Percentiles rank a stretch among this genome's conserved stretches.
These are phyloP conservation scores for Chaetoscypha palmicola DNA, from an alignment of 2,329 filamentous ascomycete species.

Conservation along the genomic window DNA sequence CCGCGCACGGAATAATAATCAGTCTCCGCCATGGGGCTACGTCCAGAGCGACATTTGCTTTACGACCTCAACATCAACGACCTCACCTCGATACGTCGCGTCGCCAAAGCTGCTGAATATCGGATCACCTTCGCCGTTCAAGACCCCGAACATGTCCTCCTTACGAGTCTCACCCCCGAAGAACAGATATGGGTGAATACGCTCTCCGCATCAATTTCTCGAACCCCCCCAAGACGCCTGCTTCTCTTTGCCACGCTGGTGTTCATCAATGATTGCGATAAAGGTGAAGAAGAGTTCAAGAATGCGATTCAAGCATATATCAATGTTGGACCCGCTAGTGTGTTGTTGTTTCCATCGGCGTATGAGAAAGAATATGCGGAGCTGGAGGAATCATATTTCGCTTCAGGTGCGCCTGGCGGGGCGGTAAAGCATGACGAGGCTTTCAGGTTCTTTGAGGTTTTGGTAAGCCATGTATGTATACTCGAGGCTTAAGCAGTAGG, in stretches of 20 bases:
- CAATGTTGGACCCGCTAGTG: not conserved
- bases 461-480: not conserved
- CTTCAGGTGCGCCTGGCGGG: no score
- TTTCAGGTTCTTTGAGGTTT: not conserved
- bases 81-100: not conserved
- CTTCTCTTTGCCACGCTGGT: not conserved
- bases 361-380: not conserved
- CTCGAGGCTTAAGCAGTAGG: not conserved
- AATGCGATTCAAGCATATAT: not conserved
- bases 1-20: no score
- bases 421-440: not conserved
- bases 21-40: not conserved
- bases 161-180: not conserved
- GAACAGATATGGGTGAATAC: not conserved
- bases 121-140: not conserved
- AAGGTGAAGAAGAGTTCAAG: not conserved
- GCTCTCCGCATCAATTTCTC: not conserved
- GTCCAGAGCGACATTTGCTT: not conserved
- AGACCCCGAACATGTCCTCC: not conserved
- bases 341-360: not conserved
- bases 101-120: not conserved
- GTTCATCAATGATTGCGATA: not conserved
- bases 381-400: not conserved
- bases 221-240: not conserved
- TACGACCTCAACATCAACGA: not conserved